A percentile compares a stretch with the other conserved stretches of the same genome.
Evolutionary conservation across 495 filamentous ascomycete genomes (phyloP).

Genomic region (Umbilicaria muhlenbergii): DNA sequence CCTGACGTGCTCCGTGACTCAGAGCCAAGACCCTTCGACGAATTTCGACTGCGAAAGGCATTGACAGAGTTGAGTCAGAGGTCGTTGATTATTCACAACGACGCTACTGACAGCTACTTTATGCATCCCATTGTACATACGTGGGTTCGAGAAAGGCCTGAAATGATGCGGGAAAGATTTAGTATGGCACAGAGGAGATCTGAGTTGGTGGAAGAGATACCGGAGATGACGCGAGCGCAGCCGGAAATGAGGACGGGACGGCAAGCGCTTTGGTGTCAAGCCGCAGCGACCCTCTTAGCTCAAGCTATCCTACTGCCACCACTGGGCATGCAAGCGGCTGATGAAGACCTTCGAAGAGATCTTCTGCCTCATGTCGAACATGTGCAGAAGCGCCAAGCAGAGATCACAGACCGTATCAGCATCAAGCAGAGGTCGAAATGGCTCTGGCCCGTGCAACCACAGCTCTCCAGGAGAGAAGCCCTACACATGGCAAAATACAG

Average conservation of each 20-base stretch:
- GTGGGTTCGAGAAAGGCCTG: constrained; percentile 14
- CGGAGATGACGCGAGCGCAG: not conserved
- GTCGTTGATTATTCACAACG: constrained; percentile 14
- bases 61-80: constrained; percentile 8
- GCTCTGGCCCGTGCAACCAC: constrained; percentile 3
- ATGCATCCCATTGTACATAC: constrained; percentile 20
- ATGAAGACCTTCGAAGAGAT: constrained; percentile 8
- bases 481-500: constrained; percentile 20
- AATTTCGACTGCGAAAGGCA: constrained; percentile 1
- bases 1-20: constrained; percentile 6
- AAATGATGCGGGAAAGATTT: not conserved
- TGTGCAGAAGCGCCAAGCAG: constrained; percentile 9
- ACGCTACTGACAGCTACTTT: constrained; percentile 11
- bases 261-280: constrained; percentile 21
- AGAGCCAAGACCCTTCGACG: not conserved
- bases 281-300: constrained; percentile 14
- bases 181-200: too few species aligned
- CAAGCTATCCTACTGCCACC: constrained; percentile 17
- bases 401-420: constrained; percentile 4
- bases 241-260: constrained; percentile 12
- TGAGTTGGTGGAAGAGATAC: too few species aligned
- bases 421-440: constrained; percentile 5
- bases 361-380: constrained; percentile 16
- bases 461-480: constrained; percentile 5
- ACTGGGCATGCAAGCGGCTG: constrained; percentile 8